Evolutionary conservation across 2,329 filamentous ascomycete genomes (phyloP), one percentile per base, ranked within the genome.

Genomic region (Colletotrichum sp.): DNA sequence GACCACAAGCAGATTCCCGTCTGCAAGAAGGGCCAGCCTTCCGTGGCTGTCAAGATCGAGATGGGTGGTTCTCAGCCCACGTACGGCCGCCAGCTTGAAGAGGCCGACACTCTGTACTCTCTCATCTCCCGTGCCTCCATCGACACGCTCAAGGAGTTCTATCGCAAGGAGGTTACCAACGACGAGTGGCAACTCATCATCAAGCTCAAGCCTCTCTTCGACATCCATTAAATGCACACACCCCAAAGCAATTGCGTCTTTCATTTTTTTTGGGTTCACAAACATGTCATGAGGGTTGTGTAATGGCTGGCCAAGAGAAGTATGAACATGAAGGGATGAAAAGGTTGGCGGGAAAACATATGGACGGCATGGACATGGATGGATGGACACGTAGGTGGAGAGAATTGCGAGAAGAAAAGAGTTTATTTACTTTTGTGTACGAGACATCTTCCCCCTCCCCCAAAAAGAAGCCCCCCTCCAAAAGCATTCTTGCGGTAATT

Each of bases 1-100:
- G 98, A 99, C 80, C 97, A 99, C 91, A 99, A 99, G 89, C 93
- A 97, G 78, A 93, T 99, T 79, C 91, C 90, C 12, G 90, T 98
- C 74, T 98, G 95, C 89, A 99, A 99, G 87, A 96, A 96, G 88
- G 96, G 96, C 69, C 95, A 98, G 83, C 97, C 98, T n/a, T 98
- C 96, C 2, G 98, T 99, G 12, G 97, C 97, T 24, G 90, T 99
- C 88, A 99, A 99, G 90, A 98, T 99, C 81, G 98, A 99, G 88
- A 93, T 93, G 92, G 96, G 96, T 70, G 88, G 93, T 75, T 95
- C 96, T 84, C 97, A 99, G 88, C 98, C 97, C 18, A 92, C 94
- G 75, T 99, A 99, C 83, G 97, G 97, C 75, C 94, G 97, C 77
- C 97, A 99, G 78, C 91, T 99, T 67, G 97, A 99, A 85, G 96